phyloP scores from a whole-genome alignment of 257 asterid genomes.

The Solanum clarkiae region DNA sequence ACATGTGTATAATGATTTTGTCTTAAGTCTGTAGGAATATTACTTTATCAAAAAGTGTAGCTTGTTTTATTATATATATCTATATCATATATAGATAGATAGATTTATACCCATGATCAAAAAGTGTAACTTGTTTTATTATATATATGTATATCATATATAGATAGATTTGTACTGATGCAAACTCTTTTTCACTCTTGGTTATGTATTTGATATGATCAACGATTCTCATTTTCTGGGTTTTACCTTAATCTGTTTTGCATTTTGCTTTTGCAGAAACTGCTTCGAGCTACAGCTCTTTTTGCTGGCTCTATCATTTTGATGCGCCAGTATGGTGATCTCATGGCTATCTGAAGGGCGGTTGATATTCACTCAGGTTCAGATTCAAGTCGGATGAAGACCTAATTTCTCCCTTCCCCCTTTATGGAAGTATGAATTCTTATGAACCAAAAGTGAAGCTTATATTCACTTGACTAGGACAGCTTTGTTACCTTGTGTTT shows the following conservation, averaged over 20 bases:
- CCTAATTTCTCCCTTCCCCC: not conserved
- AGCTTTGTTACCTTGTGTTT: not conserved
- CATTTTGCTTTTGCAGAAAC: conserved; percentile 39
- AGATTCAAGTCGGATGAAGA: not conserved
- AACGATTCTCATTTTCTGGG: not conserved
- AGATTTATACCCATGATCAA: not conserved
- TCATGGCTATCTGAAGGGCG: conserved; percentile 54
- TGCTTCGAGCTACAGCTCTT: conserved; percentile 64
- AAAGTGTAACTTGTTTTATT: not conserved
- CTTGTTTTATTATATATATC: not conserved
- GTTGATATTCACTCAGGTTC: not conserved
- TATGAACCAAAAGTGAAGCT: not conserved
- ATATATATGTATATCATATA: not conserved
- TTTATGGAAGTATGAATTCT: not conserved
- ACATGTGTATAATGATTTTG: not conserved
- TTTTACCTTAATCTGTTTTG: not conserved
- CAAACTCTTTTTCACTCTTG: not conserved
- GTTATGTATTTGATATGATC: not conserved
- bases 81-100: not conserved
- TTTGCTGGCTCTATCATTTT: conserved; percentile 76
- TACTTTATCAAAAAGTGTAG: not conserved
- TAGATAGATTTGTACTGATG: not conserved
- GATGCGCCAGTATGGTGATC: conserved; percentile 76
- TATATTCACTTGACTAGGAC: not conserved
- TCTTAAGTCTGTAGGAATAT: not conserved